Conservation (phyloP, 1,139 yeast species). For the Komagataea norvegica region DNA sequence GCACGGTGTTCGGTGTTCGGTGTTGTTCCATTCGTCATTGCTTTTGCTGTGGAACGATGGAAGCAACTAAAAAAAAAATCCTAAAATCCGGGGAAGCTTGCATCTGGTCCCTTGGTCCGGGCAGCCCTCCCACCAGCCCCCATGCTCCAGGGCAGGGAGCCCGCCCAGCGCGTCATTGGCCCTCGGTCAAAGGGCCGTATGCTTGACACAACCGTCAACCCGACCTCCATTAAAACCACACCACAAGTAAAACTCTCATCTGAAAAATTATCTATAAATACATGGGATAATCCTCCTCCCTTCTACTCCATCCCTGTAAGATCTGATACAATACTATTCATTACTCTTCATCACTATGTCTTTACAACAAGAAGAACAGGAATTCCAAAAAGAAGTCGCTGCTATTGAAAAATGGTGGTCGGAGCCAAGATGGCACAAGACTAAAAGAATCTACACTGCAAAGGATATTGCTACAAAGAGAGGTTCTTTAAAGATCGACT, state of each 20-base stretch:
- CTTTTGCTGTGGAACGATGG: conserved; percentile 47
- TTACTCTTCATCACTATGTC: conserved; percentile 11
- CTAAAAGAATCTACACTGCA: conserved; percentile 85
- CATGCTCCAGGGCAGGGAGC: no score
- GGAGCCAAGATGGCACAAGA: conserved; percentile 83
- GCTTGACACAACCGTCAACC: conserved; percentile 2
- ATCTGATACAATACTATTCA: not conserved
- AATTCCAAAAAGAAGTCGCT: conserved; percentile 64
- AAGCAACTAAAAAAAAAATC: no score
- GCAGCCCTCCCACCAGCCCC: not conserved
- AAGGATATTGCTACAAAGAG: conserved; percentile 89
- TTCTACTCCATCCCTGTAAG: not conserved
- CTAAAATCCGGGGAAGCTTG: conserved; percentile 2
- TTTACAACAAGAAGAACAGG: conserved; percentile 28
- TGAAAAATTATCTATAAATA: conserved; percentile 3
- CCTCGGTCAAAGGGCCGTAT: not conserved
- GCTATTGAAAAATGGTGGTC: conserved; percentile 88
- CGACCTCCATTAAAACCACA: no score
- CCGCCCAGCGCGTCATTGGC: not conserved
- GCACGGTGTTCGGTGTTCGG: no score
- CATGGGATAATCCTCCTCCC: not conserved
- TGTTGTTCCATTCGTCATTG: conserved; percentile 69
- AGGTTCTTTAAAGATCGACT: conserved; percentile 62
- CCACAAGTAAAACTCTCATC: not conserved
- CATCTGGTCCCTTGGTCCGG: not conserved